Evolutionary conservation across 2,329 filamentous ascomycete genomes (phyloP), one percentile per base, ranked within the genome.

Genomic region (Ophiostoma tasmaniense): DNA sequence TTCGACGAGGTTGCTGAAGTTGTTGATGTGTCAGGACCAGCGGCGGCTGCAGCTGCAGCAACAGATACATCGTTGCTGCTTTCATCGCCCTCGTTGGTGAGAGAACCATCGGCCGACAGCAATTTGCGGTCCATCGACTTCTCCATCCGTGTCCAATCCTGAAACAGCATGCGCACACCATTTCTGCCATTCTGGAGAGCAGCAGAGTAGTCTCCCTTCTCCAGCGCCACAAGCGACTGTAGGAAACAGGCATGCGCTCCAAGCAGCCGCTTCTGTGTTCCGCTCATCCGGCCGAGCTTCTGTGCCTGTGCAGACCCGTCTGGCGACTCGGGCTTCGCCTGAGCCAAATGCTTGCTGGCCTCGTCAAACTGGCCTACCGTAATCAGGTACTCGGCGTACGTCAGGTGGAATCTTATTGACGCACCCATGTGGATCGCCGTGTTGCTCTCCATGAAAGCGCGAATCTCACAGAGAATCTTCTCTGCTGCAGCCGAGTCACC

Each of bases 331-430:
- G 71, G 70, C 7, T 59, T 65, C 2, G 71, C 71, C 45, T 73
- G 66, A 0, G 67, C 13, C 17, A 73, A 37, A 11, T 73, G 72
- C 13, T 68, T 55, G 33, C 62, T 59, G 76, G 86, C 89, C 77
- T 90, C 87, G 11, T 88, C 83, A 20, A 85, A 79, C 66, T 88
- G 87, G 11, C 89, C 90, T 14, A 89, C 84, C 1, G 85, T 85
- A 22, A 93, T 80, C 35, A 89, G 82, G 76, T 93, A 92, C 76
- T 96, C 91, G 0, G 90, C 88, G 71, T 89, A 87, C 0, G 88
- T 86, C 7, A 97, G 79, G 72, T 93, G 85, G 76, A 90, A 90
- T 20, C 78, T 78, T 11, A 81, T 81, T 25, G 81, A 72, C 6
- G 80, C 79, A 14, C 76, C 76, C 2, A 80, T 78, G 2, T 78